Percentiles rank a stretch among this genome's conserved stretches.
Evolutionary conservation across 225 moss, liverwort and hornwort genomes (phyloP).

Genomic region (Pleurozium schreberi): DNA sequence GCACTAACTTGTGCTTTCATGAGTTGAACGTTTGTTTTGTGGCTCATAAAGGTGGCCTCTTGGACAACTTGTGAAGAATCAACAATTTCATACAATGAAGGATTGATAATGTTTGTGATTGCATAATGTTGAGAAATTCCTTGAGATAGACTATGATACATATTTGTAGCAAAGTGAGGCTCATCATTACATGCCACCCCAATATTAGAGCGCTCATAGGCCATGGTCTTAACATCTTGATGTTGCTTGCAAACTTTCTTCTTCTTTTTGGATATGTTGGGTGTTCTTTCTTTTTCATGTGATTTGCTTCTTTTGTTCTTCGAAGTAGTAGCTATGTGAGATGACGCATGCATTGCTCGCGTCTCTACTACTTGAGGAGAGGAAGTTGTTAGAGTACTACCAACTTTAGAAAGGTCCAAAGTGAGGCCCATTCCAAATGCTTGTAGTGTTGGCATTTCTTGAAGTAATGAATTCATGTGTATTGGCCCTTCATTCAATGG

Average conservation of each 20-base stretch:
- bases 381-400: not conserved
- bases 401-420: not conserved
- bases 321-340: rapidly evolving
- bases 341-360: not conserved
- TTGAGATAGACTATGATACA: not conserved
- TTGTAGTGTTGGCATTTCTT: not conserved
- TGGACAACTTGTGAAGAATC: not conserved
- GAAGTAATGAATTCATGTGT: not conserved
- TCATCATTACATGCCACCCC: not conserved
- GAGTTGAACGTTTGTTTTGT: not conserved
- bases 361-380: not conserved
- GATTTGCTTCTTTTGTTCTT: not conserved
- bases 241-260: not conserved
- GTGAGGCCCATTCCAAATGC: too few relatives aligned
- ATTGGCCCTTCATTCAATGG: not conserved
- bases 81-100: not conserved
- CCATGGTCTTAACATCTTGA: not conserved
- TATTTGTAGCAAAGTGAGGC: not conserved
- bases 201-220: rapidly evolving
- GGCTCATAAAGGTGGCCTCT: not conserved
- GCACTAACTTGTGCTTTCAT: not conserved
- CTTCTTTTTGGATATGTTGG: not conserved
- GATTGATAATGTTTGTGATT: not conserved
- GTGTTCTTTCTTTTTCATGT: not conserved
- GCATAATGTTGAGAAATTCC: not conserved